Conservation (phyloP, 805 yeast genomes). For the Pichia thaimueangensis region DNA sequence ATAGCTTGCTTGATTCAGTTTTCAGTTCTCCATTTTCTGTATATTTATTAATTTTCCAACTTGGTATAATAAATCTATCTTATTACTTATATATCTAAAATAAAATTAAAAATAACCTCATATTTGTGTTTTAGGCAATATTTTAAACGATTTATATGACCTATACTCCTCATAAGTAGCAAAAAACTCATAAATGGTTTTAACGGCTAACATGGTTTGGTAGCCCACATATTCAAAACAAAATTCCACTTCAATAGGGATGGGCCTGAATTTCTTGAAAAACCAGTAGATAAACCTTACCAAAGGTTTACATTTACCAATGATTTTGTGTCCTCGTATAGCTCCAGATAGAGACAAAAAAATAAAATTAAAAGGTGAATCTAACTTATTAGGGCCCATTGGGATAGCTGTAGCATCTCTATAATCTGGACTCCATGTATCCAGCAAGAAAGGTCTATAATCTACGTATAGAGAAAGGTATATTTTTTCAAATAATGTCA, state of each 20-base stretch:
- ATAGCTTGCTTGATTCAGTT: conserved; percentile 29
- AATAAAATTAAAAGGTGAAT: background rate
- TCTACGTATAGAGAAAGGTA: no score
- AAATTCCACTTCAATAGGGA: conserved; percentile 8
- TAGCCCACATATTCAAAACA: conserved; percentile 8
- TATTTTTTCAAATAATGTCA: no score
- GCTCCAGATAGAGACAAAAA: background rate
- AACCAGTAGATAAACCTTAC: background rate
- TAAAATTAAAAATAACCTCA: no score
- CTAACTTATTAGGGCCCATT: background rate
- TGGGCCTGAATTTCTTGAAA: background rate
- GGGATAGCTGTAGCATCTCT: background rate
- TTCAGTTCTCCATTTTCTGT: conserved; percentile 2
- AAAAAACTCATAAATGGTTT: background rate
- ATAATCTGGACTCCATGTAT: background rate
- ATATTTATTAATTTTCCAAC: background rate
- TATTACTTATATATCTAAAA: no score
- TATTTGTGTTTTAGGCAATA: background rate
- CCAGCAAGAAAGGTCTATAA: no score
- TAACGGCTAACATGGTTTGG: background rate
- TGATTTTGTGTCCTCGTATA: background rate
- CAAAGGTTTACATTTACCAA: conserved; percentile 6
- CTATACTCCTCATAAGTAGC: background rate
- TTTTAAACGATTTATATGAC: background rate
- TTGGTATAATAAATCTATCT: no score